A percentile compares a stretch with the other conserved stretches of the same genome.
Conservation (phyloP, 2,329 filamentous ascomycete genomes). For the Chaetothyriales sp. region DNA sequence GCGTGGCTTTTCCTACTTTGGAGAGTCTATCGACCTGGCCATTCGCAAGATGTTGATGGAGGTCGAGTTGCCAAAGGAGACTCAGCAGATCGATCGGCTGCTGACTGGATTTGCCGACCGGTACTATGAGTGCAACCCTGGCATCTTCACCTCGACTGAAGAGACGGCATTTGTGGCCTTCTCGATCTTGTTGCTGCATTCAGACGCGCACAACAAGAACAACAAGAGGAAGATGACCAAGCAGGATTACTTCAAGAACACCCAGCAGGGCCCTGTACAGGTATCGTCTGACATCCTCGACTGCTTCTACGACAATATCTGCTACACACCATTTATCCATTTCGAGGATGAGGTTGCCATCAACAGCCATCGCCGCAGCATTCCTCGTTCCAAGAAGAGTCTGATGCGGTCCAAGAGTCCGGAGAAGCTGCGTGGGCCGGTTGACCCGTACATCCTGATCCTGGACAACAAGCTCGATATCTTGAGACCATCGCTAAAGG, state of each 20-base stretch:
- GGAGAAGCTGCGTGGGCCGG: constrained; percentile 63
- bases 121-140: constrained; percentile 96
- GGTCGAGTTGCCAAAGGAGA: constrained; percentile 88
- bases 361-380: constrained; percentile 56
- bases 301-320: constrained; percentile 97
- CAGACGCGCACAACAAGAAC: constrained; percentile 99
- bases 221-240: constrained; percentile 99
- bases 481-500: constrained; percentile 69
- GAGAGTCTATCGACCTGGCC: constrained; percentile 95
- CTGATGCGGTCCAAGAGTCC: constrained; percentile 51
- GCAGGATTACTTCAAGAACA: constrained; percentile 87
- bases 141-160: constrained; percentile 58
- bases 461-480: constrained; percentile 75
- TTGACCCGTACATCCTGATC: constrained; percentile 90
- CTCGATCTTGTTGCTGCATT: constrained; percentile 88
- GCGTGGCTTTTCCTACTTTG: constrained; percentile 87
- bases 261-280: constrained; percentile 76
- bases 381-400: constrained; percentile 55
- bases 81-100: constrained; percentile 91
- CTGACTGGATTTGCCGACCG: constrained; percentile 88
- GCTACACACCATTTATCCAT: constrained; percentile 95
- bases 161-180: constrained; percentile 98
- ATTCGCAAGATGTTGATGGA: constrained; percentile 93
- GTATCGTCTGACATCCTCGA: constrained; percentile 64
- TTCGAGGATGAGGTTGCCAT: constrained; percentile 82